Evolutionary conservation across 352 stramenopile species (phyloP).

Genomic region (Phytophthora multivora): DNA sequence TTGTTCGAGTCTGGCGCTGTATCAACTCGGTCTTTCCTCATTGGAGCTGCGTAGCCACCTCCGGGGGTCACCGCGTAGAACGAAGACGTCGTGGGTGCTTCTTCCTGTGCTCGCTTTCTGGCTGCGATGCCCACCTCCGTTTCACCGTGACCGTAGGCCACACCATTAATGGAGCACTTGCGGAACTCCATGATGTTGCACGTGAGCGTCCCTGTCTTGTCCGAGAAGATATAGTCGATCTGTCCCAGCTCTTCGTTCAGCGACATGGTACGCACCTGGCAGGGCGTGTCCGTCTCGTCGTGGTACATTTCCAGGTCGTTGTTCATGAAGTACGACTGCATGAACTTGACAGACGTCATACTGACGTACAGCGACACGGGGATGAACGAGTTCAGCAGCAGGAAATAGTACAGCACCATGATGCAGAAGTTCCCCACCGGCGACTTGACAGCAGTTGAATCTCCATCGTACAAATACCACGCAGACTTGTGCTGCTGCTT

Average conservation of each 20-base stretch:
- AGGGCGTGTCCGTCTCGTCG: slow-evolving; percentile 92
- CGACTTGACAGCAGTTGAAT: slow-evolving; percentile 50
- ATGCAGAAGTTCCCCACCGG: slow-evolving; percentile 87
- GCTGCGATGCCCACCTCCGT: slow-evolving; percentile 85
- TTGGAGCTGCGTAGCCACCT: slow-evolving; percentile 29
- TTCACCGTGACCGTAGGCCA: slow-evolving; percentile 91
- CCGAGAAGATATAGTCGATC: slow-evolving; percentile 93
- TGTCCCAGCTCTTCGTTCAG: slow-evolving; percentile 95
- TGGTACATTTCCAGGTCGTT: slow-evolving; percentile 94
- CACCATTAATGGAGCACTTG: slow-evolving; percentile 94
- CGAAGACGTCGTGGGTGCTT: slow-evolving; percentile 35
- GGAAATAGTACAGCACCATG: slow-evolving; percentile 93
- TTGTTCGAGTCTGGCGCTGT: slow-evolving; percentile 30
- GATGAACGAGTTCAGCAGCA: slow-evolving; percentile 95
- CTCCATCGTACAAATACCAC: slow-evolving; percentile 76
- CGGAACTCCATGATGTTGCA: slow-evolving; percentile 98
- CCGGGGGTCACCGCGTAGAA: slow-evolving; percentile 38
- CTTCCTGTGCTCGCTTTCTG: slow-evolving; percentile 62
- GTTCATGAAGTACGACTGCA: slow-evolving; percentile 93
- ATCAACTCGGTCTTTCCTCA: slow-evolving; percentile 42
- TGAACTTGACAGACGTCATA: slow-evolving; percentile 94
- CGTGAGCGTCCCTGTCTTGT: slow-evolving; percentile 96
- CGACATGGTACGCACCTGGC: slow-evolving; percentile 91
- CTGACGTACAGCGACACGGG: slow-evolving; percentile 95
- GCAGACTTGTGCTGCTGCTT: slow-evolving; percentile 34